Base-by-base conservation (phyloP, 2,329 filamentous ascomycete genomes). In the Trichoderma semiorbis region DNA sequence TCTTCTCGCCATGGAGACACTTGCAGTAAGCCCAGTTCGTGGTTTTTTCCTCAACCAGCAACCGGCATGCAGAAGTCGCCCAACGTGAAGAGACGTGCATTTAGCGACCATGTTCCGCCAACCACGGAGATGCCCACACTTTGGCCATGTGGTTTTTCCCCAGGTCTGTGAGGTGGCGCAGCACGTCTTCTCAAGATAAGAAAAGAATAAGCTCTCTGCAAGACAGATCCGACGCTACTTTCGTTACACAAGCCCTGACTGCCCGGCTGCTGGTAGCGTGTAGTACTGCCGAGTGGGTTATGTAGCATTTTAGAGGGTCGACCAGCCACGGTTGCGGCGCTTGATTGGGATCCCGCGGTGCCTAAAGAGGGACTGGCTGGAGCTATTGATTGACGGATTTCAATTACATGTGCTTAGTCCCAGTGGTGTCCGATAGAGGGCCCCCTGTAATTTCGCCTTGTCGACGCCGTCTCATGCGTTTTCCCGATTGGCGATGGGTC, bases 161-260 rank as follows among this genome's bases (percentile, higher is more conserved):
- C 26, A 18, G 24, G 24, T 34, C 11, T 60, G 16, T 12, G 34
- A 28, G 60, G 32, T 16, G 11, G 32, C 32, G 36, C 36, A 32
- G 14, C 61, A 47, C 7, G 6, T 14, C 16, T 14, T 30, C 26
- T 30, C 24, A 24, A 67, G 57, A 58, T 67, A 67, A 67, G 50
- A 43, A 67, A 66, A 50, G 18, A 67, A 67, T 67, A 67, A 67
- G 53, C 64, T 67, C 50, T 57, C 55, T 47, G 55, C 65, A 60
- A n/a, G 53, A 68, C 24, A 43, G 64, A 67, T 67, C 64, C 53
- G 34, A 16, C 64, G 64, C 53, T 30, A 21, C 34, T 32, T n/a
- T 32, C 26, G 53, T 67, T 57, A 58, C 32, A 67, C 64, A 30
- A 58, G 53, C 18, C 26, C 21, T 26, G 34, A 16, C 39, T 67